These are phyloP conservation scores for Wickerhamiella sergipiensis DNA, from an alignment of 805 yeast species.

Conservation along the genomic window DNA sequence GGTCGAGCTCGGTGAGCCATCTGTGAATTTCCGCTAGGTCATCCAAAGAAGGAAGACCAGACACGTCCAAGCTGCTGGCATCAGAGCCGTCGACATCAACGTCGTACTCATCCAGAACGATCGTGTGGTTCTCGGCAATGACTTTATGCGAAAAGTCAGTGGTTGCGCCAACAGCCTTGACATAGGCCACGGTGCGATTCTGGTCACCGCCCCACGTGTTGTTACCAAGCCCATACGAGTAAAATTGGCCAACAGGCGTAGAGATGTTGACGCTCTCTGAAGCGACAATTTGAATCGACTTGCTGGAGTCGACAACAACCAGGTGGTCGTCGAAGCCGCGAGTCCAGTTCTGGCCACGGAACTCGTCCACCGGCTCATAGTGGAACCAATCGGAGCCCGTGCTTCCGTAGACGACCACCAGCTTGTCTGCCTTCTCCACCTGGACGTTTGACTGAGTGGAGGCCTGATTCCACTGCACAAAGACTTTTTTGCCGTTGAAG, in stretches of 20 bases:
- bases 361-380: background rate
- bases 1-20: background rate
- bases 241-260: background rate
- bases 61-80: background rate
- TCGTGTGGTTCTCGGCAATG: background rate
- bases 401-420: background rate
- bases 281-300: background rate
- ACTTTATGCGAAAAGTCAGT: background rate
- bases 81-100: background rate
- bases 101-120: background rate
- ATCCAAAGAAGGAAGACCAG: background rate
- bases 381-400: background rate
- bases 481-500: background rate
- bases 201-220: background rate
- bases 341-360: background rate
- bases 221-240: background rate
- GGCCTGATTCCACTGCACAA: background rate
- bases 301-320: background rate
- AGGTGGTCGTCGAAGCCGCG: background rate
- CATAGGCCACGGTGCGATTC: background rate
- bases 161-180: background rate
- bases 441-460: background rate
- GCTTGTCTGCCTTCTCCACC: background rate
- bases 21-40: background rate
- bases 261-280: background rate